Evolutionary conservation across 1,284 basidiomycete genomes (phyloP).

Genomic region (Austroboletus novae-zelandiae): DNA sequence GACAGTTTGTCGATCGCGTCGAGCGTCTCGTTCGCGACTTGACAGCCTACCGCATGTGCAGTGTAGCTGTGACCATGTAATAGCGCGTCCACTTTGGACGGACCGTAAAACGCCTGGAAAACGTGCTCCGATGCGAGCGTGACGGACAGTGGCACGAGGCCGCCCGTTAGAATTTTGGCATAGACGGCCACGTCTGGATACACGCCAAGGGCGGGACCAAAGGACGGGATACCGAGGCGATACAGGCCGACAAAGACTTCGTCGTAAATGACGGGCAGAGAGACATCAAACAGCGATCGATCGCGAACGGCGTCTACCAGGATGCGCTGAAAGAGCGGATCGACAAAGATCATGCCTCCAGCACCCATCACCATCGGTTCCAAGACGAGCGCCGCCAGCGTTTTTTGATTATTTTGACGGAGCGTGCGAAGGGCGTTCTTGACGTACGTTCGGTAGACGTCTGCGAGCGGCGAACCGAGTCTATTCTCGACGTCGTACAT

Average conservation of each 20-base stretch:
- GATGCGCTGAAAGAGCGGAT: conserved; percentile 92
- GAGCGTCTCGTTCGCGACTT: conserved; percentile 84
- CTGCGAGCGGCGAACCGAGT: conserved; percentile 59
- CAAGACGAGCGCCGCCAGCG: conserved; percentile 75
- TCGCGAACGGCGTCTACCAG: conserved; percentile 81
- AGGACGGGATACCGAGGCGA: conserved; percentile 76
- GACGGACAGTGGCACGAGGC: conserved; percentile 83
- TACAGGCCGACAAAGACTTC: conserved; percentile 95
- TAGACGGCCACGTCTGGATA: conserved; percentile 87
- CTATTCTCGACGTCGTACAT: conserved; percentile 76
- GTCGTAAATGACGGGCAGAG: conserved; percentile 92
- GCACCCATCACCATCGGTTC: conserved; percentile 96
- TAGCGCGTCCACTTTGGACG: conserved; percentile 80
- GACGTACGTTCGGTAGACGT: conserved; percentile 66
- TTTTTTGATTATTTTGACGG: conserved; percentile 37
- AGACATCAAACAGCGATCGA: conserved; percentile 33
- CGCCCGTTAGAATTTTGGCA: conserved; percentile 94
- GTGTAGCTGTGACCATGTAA: conserved; percentile 97
- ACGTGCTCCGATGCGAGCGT: conserved; percentile 81
- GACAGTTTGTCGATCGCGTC: conserved; percentile 57
- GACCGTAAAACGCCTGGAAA: conserved; percentile 78
- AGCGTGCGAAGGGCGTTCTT: conserved; percentile 51
- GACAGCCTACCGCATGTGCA: conserved; percentile 89
- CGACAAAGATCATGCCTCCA: conserved; percentile 97
- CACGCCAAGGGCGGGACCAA: conserved; percentile 65